phyloP scores from a whole-genome alignment of 331 rosid genomes.

The Dryas integrifolia region DNA sequence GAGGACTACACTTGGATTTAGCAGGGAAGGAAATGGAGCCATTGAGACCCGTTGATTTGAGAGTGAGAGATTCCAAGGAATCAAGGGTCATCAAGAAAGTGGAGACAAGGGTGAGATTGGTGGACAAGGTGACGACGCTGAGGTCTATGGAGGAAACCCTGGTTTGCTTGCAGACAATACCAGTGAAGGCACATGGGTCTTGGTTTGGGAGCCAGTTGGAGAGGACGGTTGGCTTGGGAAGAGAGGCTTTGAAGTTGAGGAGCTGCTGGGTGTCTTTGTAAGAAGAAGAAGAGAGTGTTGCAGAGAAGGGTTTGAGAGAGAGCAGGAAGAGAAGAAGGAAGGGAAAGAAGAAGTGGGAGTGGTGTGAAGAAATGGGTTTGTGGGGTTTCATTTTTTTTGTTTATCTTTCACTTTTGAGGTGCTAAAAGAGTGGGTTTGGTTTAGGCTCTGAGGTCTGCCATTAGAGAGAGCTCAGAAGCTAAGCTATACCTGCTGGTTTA shows the following conservation, averaged over 20 bases:
- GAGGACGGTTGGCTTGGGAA: slow-evolving; percentile 46
- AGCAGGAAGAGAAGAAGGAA: slow-evolving; percentile 28
- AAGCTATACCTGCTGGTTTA: slow-evolving; percentile 36
- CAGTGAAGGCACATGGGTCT: slow-evolving; percentile 49
- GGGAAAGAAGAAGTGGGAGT: slow-evolving; percentile 15
- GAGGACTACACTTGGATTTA: slow-evolving; percentile 44
- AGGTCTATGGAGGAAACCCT: slow-evolving; percentile 67
- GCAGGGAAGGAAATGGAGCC: slow-evolving; percentile 44
- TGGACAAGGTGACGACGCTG: slow-evolving; percentile 29
- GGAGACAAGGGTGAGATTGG: slow-evolving; percentile 52
- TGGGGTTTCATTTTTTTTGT: slow-evolving; percentile 33
- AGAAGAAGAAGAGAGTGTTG: slow-evolving; percentile 14
- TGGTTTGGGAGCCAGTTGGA: slow-evolving; percentile 54
- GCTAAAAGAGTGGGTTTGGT: not conserved
- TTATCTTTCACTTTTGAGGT: not conserved
- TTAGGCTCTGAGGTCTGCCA: slow-evolving; percentile 58
- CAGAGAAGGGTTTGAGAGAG: slow-evolving; percentile 14
- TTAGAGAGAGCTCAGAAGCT: slow-evolving; percentile 51
- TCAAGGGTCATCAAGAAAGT: slow-evolving; percentile 49
- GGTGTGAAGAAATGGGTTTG: slow-evolving; percentile 11
- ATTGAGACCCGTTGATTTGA: slow-evolving; percentile 46
- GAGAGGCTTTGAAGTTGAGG: slow-evolving; percentile 59
- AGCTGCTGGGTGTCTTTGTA: slow-evolving; percentile 42
- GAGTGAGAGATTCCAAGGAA: slow-evolving; percentile 45
- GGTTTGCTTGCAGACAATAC: slow-evolving; percentile 51